Conservation (phyloP, 352 stramenopile genomes). For the Phytophthora cryptogea region DNA sequence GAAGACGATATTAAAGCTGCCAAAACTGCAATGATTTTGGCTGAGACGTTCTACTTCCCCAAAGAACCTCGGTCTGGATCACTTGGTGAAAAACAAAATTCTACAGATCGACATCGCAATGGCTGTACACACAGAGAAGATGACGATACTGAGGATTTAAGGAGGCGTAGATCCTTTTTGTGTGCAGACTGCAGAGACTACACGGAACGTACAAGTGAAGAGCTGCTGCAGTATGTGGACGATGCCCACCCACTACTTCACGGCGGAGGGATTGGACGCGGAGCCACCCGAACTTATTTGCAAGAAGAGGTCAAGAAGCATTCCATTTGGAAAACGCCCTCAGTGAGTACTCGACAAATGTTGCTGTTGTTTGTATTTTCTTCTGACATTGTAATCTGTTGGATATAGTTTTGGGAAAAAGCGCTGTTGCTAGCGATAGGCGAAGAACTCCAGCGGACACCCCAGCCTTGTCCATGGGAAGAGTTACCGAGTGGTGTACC, state of each 20-base stretch:
- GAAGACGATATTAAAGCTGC: conserved; percentile 84
- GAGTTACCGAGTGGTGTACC: conserved; percentile 61
- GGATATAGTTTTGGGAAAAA: conserved; percentile 82
- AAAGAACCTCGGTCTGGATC: conserved; percentile 15
- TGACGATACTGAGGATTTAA: conserved; percentile 10
- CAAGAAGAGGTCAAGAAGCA: conserved; percentile 88
- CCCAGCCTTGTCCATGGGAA: conserved; percentile 79
- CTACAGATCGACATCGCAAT: conserved; percentile 4
- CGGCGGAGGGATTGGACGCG: conserved; percentile 42
- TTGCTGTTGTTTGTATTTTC: background rate
- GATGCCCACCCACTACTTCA: conserved; percentile 40
- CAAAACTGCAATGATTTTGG: conserved; percentile 89
- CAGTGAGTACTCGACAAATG: conserved; percentile 31
- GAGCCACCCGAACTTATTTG: conserved; percentile 68
- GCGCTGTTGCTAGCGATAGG: conserved; percentile 80
- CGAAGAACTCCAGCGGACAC: conserved; percentile 81
- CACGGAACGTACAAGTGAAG: conserved; percentile 35
- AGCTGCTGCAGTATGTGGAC: conserved; percentile 40
- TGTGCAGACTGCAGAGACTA: conserved; percentile 32
- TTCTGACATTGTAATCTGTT: background rate
- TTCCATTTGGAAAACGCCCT: conserved; percentile 82
- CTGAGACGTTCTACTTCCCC: conserved; percentile 78
- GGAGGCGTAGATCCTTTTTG: conserved; percentile 20
- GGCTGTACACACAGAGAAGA: conserved; percentile 11
- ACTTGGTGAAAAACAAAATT: conserved; percentile 3